phyloP scores from a whole-genome alignment of 345 rosid genomes.

The Citrus mangshanensis region DNA sequence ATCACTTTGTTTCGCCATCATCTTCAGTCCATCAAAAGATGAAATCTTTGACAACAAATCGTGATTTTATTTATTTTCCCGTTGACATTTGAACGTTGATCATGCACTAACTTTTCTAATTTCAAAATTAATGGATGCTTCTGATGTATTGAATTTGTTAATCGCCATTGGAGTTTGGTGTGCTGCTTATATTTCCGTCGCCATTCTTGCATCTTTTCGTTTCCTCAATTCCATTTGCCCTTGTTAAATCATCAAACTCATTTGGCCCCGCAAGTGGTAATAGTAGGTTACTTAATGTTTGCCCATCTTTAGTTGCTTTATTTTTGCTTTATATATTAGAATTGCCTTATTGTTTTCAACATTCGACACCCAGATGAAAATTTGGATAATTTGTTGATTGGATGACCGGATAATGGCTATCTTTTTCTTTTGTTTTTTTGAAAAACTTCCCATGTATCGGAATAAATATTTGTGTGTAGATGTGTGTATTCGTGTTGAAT shows the following conservation, averaged over 20 bases:
- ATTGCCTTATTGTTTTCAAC: neutral
- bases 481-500: neutral
- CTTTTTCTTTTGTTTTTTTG: rapidly evolving
- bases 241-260: conserved; percentile 7
- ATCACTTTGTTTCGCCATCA: neutral
- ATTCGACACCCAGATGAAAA: neutral
- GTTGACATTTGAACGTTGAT: neutral
- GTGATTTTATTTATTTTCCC: neutral
- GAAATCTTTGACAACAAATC: neutral
- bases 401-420: neutral
- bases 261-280: conserved; percentile 54
- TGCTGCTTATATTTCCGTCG: conserved; percentile 66
- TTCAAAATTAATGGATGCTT: conserved; percentile 51
- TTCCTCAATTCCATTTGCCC: conserved; percentile 45
- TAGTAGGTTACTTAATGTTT: conserved; percentile 40
- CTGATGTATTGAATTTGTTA: conserved; percentile 47
- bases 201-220: conserved; percentile 63
- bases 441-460: neutral
- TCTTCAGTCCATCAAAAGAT: neutral
- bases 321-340: no score
- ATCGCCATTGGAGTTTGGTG: conserved; percentile 80
- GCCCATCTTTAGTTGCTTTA: neutral
- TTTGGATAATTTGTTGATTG: neutral
- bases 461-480: neutral
- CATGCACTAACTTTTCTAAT: conserved; percentile 23